Base-by-base conservation (phyloP, 495 filamentous ascomycete genomes). In the Durotheca rogersii region DNA sequence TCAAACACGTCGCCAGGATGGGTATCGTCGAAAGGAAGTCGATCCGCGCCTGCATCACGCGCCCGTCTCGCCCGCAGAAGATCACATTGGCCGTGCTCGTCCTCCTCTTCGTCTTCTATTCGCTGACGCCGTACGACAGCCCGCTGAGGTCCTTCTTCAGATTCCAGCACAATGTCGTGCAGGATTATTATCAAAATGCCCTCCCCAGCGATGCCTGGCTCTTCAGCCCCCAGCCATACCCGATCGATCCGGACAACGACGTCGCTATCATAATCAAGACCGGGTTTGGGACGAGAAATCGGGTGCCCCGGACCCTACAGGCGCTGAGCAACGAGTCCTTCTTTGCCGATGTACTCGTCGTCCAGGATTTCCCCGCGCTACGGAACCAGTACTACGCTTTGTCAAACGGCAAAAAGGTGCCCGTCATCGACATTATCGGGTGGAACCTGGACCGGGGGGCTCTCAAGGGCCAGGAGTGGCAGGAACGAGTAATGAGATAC, bases 241-340 rank as follows among this genome's bases (percentile, higher is more conserved):
- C 62, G 6, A 51, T 75, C 43, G 64, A 70, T 23, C 46, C 62
- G 2, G 49, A 43, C 16, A 56, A 61, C 30, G 73, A 77, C 29
- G 53, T 71, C 4, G 64, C 64, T 17, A 60, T 74, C 32, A 63
- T 76, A 32, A 40, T 77, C 14, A 77, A 77, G 53, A 75, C 74
- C 2, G 74, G 73, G 19, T 77, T 67, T 42, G 70, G 72, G 18
- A 75, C 72, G 10, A 59, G 53, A 30, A 36, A 63, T 6, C 56
- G 73, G 10, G 56, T 75, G 14, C 41, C 56, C 5, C 61, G 61
- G n/a, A 61, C 64, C 41, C 45, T 77, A n/a, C 58, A 69, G 20
- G 64, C 72, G 2, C 37, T 75, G 30, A 58, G 58, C 36, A 56
- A 58, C 19, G 39, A 57, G 40, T 47, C 54, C 15, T 47, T 53